phyloP scores from a whole-genome alignment of 169 alveolate species.

The Plasmodium cynomolgi region DNA sequence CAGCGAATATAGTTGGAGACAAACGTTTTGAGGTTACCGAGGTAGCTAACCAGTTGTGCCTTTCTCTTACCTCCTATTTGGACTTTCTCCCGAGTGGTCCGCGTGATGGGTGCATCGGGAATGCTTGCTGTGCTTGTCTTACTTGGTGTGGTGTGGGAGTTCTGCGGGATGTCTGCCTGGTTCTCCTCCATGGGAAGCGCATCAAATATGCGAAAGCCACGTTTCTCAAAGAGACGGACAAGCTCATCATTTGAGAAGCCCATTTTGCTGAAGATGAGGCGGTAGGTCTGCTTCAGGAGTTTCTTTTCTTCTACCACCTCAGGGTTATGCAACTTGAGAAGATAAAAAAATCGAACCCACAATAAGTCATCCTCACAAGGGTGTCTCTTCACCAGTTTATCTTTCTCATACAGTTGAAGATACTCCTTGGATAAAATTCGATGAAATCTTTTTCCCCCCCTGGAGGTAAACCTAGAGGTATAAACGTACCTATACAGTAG shows the following conservation, averaged over 20 bases:
- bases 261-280: conserved; percentile 49
- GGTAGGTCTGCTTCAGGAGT: conserved; percentile 47
- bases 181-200: background rate
- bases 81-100: background rate
- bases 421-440: conserved; percentile 78
- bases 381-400: conserved; percentile 35
- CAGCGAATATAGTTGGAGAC: conserved; percentile 16
- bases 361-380: conserved; percentile 41
- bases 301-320: conserved; percentile 18
- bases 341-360: conserved; percentile 47
- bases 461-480: conserved; percentile 77
- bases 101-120: background rate
- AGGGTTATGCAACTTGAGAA: conserved; percentile 14
- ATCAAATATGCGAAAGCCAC: conserved; percentile 45
- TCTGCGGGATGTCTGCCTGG: background rate
- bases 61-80: conserved; percentile 23
- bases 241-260: conserved; percentile 29
- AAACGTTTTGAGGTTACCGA: conserved; percentile 23
- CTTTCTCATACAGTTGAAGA: conserved; percentile 13
- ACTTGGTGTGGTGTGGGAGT: background rate
- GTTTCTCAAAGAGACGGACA: background rate
- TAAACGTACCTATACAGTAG: conserved; percentile 75
- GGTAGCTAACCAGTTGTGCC: conserved; percentile 18
- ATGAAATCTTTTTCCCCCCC: conserved; percentile 82
- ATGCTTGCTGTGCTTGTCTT: background rate